Conservation (phyloP, 345 rosid species). For the Ceriops decandra region DNA sequence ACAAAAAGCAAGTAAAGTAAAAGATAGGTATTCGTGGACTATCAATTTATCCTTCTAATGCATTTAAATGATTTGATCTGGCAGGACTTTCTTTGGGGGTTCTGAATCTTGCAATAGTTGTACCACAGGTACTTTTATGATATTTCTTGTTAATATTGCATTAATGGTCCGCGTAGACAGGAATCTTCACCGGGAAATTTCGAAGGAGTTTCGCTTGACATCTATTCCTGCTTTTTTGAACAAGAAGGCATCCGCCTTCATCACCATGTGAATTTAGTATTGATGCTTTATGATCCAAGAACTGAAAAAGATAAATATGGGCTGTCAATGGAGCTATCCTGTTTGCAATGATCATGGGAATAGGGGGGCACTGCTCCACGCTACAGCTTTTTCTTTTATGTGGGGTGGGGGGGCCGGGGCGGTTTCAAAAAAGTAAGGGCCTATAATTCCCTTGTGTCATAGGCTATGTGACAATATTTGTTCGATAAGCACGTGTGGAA, state of each 20-base stretch:
- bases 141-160: neutral
- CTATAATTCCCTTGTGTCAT: too few species aligned
- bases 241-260: too few species aligned
- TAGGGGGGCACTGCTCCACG: too few species aligned
- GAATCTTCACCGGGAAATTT: too few species aligned
- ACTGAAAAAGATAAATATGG: neutral
- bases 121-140: constrained; percentile 57
- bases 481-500: neutral
- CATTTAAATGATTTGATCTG: neutral
- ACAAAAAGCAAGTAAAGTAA: neutral
- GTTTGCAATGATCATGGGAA: neutral
- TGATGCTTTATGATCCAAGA: neutral
- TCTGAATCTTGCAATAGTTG: constrained; percentile 67
- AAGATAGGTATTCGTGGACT: neutral
- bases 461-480: neutral
- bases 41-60: neutral
- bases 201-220: too few species aligned
- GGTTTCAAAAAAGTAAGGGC: too few species aligned
- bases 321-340: neutral
- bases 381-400: too few species aligned
- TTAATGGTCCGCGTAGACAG: too few species aligned
- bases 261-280: too few species aligned
- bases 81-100: constrained; percentile 83
- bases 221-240: too few species aligned
- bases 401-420: too few species aligned